Conservation (phyloP, 176 grass and related monocot species). For the Bonia amplexicaulis region DNA sequence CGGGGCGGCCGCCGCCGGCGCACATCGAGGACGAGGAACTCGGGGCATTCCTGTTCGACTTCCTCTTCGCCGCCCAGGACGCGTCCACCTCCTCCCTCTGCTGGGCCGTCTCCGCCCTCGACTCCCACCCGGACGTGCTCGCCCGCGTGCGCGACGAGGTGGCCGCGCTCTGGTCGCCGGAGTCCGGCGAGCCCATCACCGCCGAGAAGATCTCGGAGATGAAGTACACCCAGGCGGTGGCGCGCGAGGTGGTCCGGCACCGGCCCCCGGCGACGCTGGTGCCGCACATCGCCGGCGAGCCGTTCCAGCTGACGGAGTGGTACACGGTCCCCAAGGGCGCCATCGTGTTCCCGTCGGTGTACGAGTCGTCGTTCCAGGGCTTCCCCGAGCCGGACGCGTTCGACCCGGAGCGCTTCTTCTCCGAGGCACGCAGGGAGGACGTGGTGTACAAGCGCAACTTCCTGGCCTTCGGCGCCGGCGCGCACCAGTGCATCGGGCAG, state of each 20-base stretch:
- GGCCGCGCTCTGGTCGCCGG: conserved; percentile 42
- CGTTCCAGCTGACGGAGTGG: conserved; percentile 79
- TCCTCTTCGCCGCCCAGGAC: conserved; percentile 94
- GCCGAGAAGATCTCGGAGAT: conserved; percentile 54
- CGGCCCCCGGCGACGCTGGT: conserved; percentile 72
- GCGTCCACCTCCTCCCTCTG: conserved; percentile 83
- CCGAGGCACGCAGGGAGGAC: conserved; percentile 59
- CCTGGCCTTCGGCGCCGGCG: conserved; percentile 75
- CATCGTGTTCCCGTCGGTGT: conserved; percentile 75
- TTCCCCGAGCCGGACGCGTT: conserved; percentile 56
- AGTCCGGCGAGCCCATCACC: conserved; percentile 51
- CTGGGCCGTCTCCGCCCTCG: conserved; percentile 63
- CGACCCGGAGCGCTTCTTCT: conserved; percentile 87
- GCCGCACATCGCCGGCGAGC: conserved; percentile 74
- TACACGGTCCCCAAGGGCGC: conserved; percentile 89
- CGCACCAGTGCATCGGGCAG: conserved; percentile 90
- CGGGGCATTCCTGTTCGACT: conserved; percentile 67
- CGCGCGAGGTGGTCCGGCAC: conserved; percentile 72
- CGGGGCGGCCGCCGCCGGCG: conserved; percentile 17
- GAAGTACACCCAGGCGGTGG: conserved; percentile 81
- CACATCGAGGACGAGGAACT: conserved; percentile 56
- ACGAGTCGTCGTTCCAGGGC: conserved; percentile 87
- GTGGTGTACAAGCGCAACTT: conserved; percentile 69
- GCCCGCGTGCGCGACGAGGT: conserved; percentile 69
- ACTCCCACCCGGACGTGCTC: conserved; percentile 78